These are phyloP conservation scores for Aspergillus leporis DNA, from an alignment of 495 filamentous ascomycete species.

Conservation along the genomic window DNA sequence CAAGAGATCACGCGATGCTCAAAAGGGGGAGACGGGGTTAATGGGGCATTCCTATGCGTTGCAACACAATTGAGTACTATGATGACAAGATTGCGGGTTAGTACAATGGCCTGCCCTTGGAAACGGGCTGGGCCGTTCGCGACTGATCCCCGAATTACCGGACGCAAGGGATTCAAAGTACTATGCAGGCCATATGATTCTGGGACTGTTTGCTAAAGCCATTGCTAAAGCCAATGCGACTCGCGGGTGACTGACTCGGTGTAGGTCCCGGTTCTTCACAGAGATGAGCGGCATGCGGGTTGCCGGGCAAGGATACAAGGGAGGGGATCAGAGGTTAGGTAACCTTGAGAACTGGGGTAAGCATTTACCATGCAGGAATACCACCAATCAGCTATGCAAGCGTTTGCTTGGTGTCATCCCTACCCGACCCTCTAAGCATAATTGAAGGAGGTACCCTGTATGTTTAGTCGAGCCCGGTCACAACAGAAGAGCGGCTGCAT, in stretches of 20 bases:
- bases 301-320: not conserved
- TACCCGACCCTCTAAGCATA: not conserved
- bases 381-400: not conserved
- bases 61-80: not conserved
- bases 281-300: not conserved
- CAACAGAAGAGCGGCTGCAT: conserved; percentile 17
- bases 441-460: not conserved
- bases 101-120: conserved; percentile 9
- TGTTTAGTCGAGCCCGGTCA: conserved; percentile 5
- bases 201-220: not conserved
- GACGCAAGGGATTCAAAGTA: conserved; percentile 14
- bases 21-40: not conserved
- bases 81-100: not conserved
- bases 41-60: not conserved
- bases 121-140: conserved; percentile 23
- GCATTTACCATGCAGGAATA: not conserved
- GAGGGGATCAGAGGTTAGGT: not conserved
- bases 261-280: not conserved
- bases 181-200: not conserved
- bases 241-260: not conserved
- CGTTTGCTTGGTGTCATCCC: not conserved
- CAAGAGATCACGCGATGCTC: not conserved
- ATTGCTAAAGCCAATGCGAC: not conserved
- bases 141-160: conserved; percentile 10
- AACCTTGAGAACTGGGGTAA: conserved; percentile 5